Conservation (phyloP, 495 filamentous ascomycete species). For the Neurospora sp. region DNA sequence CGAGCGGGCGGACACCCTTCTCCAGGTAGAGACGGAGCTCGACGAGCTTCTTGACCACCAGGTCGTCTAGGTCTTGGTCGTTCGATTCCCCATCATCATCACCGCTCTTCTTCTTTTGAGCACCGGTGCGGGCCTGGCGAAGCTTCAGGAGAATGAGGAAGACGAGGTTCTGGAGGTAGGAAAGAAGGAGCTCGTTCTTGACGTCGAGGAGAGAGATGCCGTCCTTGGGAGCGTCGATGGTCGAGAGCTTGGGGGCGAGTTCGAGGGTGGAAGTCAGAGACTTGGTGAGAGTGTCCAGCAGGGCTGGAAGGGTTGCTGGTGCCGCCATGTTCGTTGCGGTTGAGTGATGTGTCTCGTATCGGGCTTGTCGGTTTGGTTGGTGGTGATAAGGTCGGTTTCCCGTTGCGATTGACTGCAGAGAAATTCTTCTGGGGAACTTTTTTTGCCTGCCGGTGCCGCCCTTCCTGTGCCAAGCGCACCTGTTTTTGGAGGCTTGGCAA, state of each 20-base stretch:
- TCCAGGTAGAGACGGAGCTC: slow-evolving; percentile 83
- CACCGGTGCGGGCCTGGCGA: slow-evolving; percentile 40
- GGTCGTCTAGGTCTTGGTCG: slow-evolving; percentile 27
- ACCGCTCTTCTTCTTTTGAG: slow-evolving; percentile 20
- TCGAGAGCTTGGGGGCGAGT: slow-evolving; percentile 47
- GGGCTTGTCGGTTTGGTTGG: not conserved
- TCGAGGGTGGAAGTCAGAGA: slow-evolving; percentile 52
- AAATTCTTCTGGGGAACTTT: not conserved
- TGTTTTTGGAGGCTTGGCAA: not conserved
- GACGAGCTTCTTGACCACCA: slow-evolving; percentile 67
- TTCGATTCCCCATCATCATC: slow-evolving; percentile 3
- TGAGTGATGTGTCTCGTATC: not conserved
- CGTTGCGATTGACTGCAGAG: not conserved
- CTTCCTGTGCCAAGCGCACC: not conserved
- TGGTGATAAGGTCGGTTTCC: not conserved
- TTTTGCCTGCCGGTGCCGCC: not conserved
- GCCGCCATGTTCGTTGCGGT: slow-evolving; percentile 32
- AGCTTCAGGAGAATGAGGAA: slow-evolving; percentile 81
- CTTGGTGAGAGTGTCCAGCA: slow-evolving; percentile 53
- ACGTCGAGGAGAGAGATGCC: slow-evolving; percentile 90
- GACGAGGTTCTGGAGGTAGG: slow-evolving; percentile 89
- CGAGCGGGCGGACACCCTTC: slow-evolving; percentile 81
- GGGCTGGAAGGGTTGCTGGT: slow-evolving; percentile 38
- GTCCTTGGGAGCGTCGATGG: slow-evolving; percentile 56
- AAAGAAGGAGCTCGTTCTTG: slow-evolving; percentile 90